Conservation (phyloP, 2,329 filamentous ascomycete genomes). For the Nectriaceae sp. region DNA sequence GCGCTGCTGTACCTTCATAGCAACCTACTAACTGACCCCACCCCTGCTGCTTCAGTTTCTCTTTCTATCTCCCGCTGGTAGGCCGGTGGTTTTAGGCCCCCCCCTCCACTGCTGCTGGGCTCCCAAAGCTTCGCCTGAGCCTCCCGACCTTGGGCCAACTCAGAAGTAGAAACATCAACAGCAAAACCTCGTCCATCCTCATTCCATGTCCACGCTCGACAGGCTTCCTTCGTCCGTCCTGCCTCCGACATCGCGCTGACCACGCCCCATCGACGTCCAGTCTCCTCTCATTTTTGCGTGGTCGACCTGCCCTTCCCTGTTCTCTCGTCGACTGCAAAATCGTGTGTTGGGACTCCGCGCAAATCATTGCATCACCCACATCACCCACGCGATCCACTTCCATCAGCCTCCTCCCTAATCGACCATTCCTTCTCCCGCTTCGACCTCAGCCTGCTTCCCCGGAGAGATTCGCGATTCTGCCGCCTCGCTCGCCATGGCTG, state of each 20-base stretch:
- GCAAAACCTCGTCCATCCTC: neutral
- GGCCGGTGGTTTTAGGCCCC: neutral
- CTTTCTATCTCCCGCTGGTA: neutral
- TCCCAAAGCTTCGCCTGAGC: neutral
- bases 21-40: no score
- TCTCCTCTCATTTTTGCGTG: constrained; percentile 3
- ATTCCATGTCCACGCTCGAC: neutral
- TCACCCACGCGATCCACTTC: constrained; percentile 31
- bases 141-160: neutral
- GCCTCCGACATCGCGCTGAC: neutral
- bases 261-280: neutral
- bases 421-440: constrained; percentile 21
- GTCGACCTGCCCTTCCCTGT: constrained; percentile 19
- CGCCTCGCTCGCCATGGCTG: constrained; percentile 70
- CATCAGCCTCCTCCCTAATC: constrained; percentile 25
- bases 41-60: neutral
- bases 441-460: constrained; percentile 21
- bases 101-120: neutral
- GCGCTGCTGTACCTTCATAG: no score
- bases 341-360: constrained; percentile 33
- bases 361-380: constrained; percentile 36
- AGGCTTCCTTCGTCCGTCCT: neutral
- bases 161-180: neutral
- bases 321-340: constrained; percentile 24
- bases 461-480: constrained; percentile 34